Percentiles rank a stretch among this genome's conserved stretches.
Conservation (phyloP, 1,139 yeast species). For the Pichia cactophila region DNA sequence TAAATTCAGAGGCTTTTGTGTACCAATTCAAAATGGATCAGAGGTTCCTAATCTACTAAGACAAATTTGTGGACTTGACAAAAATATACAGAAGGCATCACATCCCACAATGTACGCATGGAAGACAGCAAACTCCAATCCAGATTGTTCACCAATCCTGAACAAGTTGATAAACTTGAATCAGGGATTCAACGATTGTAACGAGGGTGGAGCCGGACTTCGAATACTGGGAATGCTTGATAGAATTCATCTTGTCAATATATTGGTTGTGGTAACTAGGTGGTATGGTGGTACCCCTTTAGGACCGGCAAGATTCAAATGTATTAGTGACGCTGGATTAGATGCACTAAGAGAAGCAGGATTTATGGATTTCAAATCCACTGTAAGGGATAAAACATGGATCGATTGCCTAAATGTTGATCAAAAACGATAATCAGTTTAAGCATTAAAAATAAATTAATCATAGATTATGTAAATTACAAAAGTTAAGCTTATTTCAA, state of each 20-base stretch:
- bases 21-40: slow-evolving; percentile 29
- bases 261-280: slow-evolving; percentile 55
- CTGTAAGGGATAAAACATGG: slow-evolving; percentile 6
- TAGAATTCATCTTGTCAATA: slow-evolving; percentile 40
- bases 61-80: slow-evolving; percentile 35
- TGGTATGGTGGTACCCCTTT: slow-evolving; percentile 70
- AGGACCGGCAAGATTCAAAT: slow-evolving; percentile 59
- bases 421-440: neutral
- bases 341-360: slow-evolving; percentile 33
- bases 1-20: slow-evolving; percentile 53
- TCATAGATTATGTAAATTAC: neutral
- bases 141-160: slow-evolving; percentile 1
- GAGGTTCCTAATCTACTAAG: slow-evolving; percentile 37
- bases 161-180: slow-evolving; percentile 27
- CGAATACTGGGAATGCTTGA: slow-evolving; percentile 45
- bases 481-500: slow-evolving; percentile 43
- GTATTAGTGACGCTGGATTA: slow-evolving; percentile 46
- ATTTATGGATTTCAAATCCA: slow-evolving; percentile 9
- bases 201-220: slow-evolving; percentile 61
- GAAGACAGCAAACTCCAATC: slow-evolving; percentile 37
- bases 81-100: slow-evolving; percentile 42
- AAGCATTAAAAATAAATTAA: neutral
- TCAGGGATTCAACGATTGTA: slow-evolving; percentile 56
- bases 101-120: slow-evolving; percentile 68
- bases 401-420: slow-evolving; percentile 14